Conservation (phyloP, 2,329 filamentous ascomycete species). For the Penicillium capsulatum region DNA sequence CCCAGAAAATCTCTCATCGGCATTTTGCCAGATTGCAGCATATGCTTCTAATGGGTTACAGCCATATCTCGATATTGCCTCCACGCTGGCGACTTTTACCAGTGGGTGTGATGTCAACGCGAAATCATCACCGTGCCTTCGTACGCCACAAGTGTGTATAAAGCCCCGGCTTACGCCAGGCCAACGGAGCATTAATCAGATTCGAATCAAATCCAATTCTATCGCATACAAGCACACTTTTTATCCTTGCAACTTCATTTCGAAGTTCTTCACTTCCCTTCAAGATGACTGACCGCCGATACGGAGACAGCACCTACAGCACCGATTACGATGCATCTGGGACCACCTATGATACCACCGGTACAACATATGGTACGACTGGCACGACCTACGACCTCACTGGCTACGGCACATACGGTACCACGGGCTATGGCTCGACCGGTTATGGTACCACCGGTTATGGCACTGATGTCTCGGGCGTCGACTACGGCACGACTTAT, state of each 20-base stretch:
- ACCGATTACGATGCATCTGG: slow-evolving; percentile 22
- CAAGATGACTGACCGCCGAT: slow-evolving; percentile 19
- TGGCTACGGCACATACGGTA: slow-evolving; percentile 16
- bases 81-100: slow-evolving; percentile 4
- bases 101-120: slow-evolving; percentile 18
- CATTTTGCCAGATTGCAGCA: too few species aligned
- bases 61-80: slow-evolving; percentile 8
- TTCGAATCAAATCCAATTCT: too few species aligned
- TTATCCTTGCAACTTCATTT: background rate
- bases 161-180: background rate
- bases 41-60: background rate
- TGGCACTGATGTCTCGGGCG: slow-evolving; percentile 14
- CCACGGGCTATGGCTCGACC: slow-evolving; percentile 15
- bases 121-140: slow-evolving; percentile 10
- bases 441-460: slow-evolving; percentile 15
- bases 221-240: too few species aligned
- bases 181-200: background rate
- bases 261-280: slow-evolving; percentile 2
- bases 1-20: slow-evolving; percentile 4
- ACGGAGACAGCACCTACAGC: slow-evolving; percentile 18
- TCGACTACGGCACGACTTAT: slow-evolving; percentile 21
- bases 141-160: slow-evolving; percentile 21
- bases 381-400: slow-evolving; percentile 15
- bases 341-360: slow-evolving; percentile 23
- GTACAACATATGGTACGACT: slow-evolving; percentile 15